Conservation (phyloP, 331 rosid genomes). For the Malus hybrid region DNA sequence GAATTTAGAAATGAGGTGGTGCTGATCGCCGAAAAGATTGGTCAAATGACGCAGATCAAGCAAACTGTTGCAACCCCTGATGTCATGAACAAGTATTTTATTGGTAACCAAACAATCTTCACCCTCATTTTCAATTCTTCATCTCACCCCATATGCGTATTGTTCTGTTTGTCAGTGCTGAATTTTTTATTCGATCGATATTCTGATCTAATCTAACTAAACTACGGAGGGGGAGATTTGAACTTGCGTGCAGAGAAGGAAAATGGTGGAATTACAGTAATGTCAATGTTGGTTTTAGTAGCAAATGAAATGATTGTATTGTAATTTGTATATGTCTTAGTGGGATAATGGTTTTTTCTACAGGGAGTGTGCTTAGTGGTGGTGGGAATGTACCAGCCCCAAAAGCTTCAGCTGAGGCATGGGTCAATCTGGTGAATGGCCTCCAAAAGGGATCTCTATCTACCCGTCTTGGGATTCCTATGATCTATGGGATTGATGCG, state of each 20-base stretch:
- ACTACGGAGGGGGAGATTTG: no score
- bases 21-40: slow-evolving; percentile 14
- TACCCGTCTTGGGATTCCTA: no score
- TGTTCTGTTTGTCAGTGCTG: no score
- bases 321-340: not conserved
- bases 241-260: no score
- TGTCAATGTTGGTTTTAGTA: not conserved
- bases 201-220: no score
- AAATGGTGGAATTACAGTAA: no score
- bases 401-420: slow-evolving; percentile 53
- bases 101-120: slow-evolving; percentile 31
- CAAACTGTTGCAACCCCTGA: slow-evolving; percentile 38
- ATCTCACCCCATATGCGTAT: not conserved
- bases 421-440: slow-evolving; percentile 51
- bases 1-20: no score
- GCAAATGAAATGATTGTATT: not conserved
- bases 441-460: no score
- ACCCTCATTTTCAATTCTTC: not conserved
- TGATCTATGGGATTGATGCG: no score
- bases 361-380: slow-evolving; percentile 80
- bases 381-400: slow-evolving; percentile 75
- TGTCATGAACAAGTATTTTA: slow-evolving; percentile 42
- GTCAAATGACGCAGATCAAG: slow-evolving; percentile 72
- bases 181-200: no score
- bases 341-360: not conserved